Base-by-base conservation (phyloP, 75 land plant species). In the Gnetum montanum region DNA sequence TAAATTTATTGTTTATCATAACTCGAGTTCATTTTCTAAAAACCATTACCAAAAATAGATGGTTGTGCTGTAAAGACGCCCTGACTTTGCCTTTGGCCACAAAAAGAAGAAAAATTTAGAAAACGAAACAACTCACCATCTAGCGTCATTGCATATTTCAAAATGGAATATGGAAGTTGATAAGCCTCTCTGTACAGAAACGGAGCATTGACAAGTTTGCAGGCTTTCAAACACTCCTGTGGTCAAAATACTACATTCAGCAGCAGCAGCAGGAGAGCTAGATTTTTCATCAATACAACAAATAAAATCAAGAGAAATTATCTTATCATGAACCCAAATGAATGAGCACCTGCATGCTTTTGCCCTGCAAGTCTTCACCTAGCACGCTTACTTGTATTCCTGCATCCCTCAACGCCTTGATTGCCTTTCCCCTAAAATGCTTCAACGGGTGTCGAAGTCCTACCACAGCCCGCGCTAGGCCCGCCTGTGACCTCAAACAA, bases 141-240 rank as follows among this genome's bases (percentile, higher is more conserved):
- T 43, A 95, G 72, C 22, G 99, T 95, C 97, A 95, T 95, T 20
- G 97, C 99, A 79, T 95, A 95, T 65, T 95, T 95, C 41, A 95
- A 78, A 64, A 92, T 74, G 63, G 96, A 95, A 68, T 75, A 90
- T 8, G 99, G 99, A 29, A 85, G 71, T 40, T 55, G 69, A 57
- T 63, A 74, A 41, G 77, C 71, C 67, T 88, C 88, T 71, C 92
- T 83, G 67, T 75, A 83, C 3, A 90, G 78, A 43, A 95, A 67
- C 33, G 96, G 92, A 23, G 88, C 88, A 81, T 95, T 95, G 13
- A 90, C 92, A 16, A 78, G 15, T 19, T 70, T 82, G 61, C 99
- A 95, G 12, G 83, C 77, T 46, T 80, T 95, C 54, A 78, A 59
- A 68, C 88, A 88, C 70, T 90, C 88, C 99, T 93, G 72, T n/a